Evolutionary conservation across 352 stramenopile species (phyloP), one percentile per base, ranked within the genome.

Genomic region (Phytophthora europaea): DNA sequence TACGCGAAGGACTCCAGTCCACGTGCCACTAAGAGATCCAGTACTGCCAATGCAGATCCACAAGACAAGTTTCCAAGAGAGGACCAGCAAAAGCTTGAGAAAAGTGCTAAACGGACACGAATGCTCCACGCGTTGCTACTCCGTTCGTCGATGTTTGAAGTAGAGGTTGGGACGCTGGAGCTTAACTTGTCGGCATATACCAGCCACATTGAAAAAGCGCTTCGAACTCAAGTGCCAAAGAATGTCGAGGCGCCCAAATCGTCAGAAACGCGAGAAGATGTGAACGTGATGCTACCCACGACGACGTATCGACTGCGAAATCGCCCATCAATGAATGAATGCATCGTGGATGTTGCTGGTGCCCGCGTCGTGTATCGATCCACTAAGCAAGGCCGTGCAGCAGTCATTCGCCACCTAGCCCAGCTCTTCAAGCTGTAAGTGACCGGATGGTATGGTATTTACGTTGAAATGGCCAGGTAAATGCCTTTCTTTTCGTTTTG

Each of bases 381-480:
- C 26, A 92, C 85, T 10, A 78, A 81, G 61, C 74, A 87, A 51
- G 88, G 88, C 5, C 85, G 84, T 31, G 74, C 82, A 12, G 85
- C 88, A 20, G 80, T 85, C 2, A 73, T 90, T 59, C 76, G 88
- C 20, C 78, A 88, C 47, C 58, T 93, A 31, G 60, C 88, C 2
- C 73, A 85, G 1, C 62, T 66, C 16, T 71, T 87, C 23, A 75
- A 69, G 61, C 23, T 65, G 50, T 61, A 66, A 61, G 12, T 23
- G 15, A 52, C 12, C 34, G 9, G 34, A 0, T 50, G 10, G 26
- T 33, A 0, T 50, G 10, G 26, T 33, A 23, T 43, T 89, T 66
- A 94, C 16, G 82, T 92, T 54, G 83, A 90, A 57, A 94, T 91
- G 16, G 83, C 78, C 45, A 92, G 67, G 61, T 92, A 86, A 67